Evolutionary conservation across 1,284 basidiomycete species (phyloP).

Genomic region (Puccinia brachypodii): DNA sequence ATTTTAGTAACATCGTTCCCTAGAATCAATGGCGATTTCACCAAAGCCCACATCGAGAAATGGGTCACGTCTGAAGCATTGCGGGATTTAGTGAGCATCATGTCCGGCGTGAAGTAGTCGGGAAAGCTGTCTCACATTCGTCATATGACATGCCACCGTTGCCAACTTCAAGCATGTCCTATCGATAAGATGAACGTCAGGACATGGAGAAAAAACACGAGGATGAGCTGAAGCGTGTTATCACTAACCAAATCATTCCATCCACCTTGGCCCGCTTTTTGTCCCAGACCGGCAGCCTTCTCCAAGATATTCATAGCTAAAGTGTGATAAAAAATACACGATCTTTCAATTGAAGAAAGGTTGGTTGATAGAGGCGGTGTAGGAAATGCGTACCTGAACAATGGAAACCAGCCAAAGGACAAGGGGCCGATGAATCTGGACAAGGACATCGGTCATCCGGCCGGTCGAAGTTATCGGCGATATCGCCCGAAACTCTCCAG

Average conservation of each 20-base stretch:
- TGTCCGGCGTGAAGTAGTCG: not conserved
- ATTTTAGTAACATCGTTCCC: slow-evolving; percentile 54
- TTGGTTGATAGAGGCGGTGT: not conserved
- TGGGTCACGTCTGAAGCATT: slow-evolving; percentile 50
- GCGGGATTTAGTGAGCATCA: not conserved
- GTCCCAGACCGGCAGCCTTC: slow-evolving; percentile 43
- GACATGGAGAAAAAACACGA: not conserved
- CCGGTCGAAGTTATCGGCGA: slow-evolving; percentile 40
- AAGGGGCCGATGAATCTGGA: slow-evolving; percentile 29
- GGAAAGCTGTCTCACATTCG: slow-evolving; percentile 21
- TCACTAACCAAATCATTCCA: slow-evolving; percentile 41
- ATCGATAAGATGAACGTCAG: not conserved
- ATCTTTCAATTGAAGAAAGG: not conserved
- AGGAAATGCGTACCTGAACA: slow-evolving; percentile 26
- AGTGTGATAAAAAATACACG: not conserved
- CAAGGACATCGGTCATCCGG: slow-evolving; percentile 45
- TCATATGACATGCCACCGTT: slow-evolving; percentile 46
- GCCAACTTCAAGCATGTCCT: slow-evolving; percentile 47
- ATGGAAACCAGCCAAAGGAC: slow-evolving; percentile 36
- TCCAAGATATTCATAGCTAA: slow-evolving; percentile 44
- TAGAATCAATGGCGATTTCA: slow-evolving; percentile 56
- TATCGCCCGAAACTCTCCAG: slow-evolving; percentile 41
- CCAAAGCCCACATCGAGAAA: slow-evolving; percentile 55
- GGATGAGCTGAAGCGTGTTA: not conserved
- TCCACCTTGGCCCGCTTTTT: slow-evolving; percentile 34